Evolutionary conservation across 176 grass and related monocot genomes (phyloP).

Genomic region (Cenchrus fungigraminus): DNA sequence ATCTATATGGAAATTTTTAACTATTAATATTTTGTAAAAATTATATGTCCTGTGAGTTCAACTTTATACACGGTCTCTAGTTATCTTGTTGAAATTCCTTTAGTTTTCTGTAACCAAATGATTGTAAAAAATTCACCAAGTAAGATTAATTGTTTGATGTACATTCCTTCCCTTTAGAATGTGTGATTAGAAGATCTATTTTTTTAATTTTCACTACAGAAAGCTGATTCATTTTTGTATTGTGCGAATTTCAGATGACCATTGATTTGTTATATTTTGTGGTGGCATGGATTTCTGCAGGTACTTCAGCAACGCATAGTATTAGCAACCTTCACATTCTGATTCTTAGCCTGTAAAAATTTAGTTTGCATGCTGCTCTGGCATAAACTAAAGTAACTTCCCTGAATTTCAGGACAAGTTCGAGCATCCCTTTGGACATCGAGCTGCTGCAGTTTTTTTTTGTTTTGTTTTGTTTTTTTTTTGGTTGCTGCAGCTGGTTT

Average conservation of each 20-base stretch:
- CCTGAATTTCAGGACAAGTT: conserved; percentile 27
- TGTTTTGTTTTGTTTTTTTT: no score
- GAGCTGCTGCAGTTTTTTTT: background rate
- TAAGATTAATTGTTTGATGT: background rate
- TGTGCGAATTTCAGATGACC: background rate
- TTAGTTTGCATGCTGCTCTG: background rate
- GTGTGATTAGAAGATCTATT: background rate
- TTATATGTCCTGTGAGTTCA: background rate
- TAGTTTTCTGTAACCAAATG: background rate
- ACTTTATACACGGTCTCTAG: background rate
- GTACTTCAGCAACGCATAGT: background rate
- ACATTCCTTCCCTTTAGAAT: background rate
- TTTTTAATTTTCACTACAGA: background rate
- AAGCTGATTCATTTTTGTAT: conserved; percentile 1
- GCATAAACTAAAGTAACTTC: conserved; percentile 4
- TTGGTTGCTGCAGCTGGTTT: background rate
- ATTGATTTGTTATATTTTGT: background rate
- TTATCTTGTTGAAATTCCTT: background rate
- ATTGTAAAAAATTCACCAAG: background rate
- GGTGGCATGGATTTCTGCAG: background rate
- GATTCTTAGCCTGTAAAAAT: background rate
- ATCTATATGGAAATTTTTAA: background rate
- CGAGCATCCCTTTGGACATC: background rate
- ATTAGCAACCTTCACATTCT: conserved; percentile 3
- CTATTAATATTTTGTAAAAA: background rate